Evolutionary conservation across 2,329 filamentous ascomycete genomes (phyloP).

Genomic region (Diaporthe velutina): DNA sequence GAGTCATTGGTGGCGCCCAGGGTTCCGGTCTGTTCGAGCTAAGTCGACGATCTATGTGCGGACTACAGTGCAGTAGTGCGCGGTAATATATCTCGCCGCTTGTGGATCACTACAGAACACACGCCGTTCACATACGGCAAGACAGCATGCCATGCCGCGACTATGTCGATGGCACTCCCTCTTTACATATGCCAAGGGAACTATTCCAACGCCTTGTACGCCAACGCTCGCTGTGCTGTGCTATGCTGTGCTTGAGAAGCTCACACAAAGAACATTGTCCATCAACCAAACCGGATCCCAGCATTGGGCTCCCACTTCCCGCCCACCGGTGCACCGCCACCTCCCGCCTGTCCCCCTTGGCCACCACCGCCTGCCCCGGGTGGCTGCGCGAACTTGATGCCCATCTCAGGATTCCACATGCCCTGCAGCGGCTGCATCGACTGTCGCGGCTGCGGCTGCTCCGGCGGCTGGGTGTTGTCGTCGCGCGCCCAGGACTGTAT

Average conservation of each 20-base stretch:
- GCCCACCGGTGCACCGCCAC: conserved; percentile 42
- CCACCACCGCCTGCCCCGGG: conserved; percentile 43
- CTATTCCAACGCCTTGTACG: conserved; percentile 3
- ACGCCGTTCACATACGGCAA: not conserved
- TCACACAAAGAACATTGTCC: not conserved
- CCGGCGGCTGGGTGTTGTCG: conserved; percentile 64
- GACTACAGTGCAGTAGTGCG: too few species aligned
- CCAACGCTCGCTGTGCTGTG: conserved; percentile 15
- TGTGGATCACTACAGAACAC: not conserved
- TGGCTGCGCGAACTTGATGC: conserved; percentile 78
- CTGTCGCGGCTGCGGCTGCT: conserved; percentile 65
- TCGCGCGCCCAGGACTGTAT: conserved; percentile 68
- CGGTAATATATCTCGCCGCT: too few species aligned
- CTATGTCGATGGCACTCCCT: not conserved
- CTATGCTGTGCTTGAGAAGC: not conserved
- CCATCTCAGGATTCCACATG: conserved; percentile 85
- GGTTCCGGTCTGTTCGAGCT: not conserved
- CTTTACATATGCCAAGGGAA: not conserved
- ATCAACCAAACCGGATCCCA: conserved; percentile 68
- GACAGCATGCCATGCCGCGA: too few species aligned
- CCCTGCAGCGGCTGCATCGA: conserved; percentile 58
- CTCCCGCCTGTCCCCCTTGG: conserved; percentile 31
- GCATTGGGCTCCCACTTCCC: conserved; percentile 71
- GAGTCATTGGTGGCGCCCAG: conserved; percentile 1
- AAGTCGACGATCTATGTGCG: not conserved